Conservation (phyloP, 2,329 filamentous ascomycete genomes). For the Aspergillus viridinutans region DNA sequence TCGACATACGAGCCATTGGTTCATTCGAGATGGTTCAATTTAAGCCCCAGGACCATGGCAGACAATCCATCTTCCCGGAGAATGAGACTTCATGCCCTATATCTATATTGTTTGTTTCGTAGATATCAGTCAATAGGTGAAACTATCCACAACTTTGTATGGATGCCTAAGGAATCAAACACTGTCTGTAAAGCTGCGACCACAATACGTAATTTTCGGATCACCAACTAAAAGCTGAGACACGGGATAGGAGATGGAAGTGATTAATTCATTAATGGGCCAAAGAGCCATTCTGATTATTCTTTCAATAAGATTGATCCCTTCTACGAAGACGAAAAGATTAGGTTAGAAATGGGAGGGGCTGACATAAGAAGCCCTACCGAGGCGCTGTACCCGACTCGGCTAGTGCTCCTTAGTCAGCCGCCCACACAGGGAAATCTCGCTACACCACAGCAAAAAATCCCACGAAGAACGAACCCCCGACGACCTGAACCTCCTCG, state of each 20-base stretch:
- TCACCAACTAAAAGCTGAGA: neutral
- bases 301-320: neutral
- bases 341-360: neutral
- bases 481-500: slow-evolving; percentile 34
- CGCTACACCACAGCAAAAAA: slow-evolving; percentile 40
- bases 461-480: slow-evolving; percentile 33
- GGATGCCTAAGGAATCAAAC: neutral
- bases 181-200: neutral
- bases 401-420: slow-evolving; percentile 34
- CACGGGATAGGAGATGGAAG: neutral
- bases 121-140: neutral
- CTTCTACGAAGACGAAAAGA: neutral
- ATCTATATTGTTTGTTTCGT: neutral
- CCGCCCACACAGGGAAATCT: slow-evolving; percentile 35
- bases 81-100: neutral
- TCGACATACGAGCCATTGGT: neutral
- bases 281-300: neutral
- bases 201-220: neutral
- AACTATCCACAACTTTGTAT: neutral
- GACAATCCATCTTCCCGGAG: neutral
- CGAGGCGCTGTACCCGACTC: slow-evolving; percentile 12
- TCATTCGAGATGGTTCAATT: neutral
- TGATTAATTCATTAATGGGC: neutral
- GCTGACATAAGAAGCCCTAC: slow-evolving; percentile 27
- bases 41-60: neutral